Base-by-base conservation (phyloP, 805 yeast species). In the Saturnispora ahearnii region DNA sequence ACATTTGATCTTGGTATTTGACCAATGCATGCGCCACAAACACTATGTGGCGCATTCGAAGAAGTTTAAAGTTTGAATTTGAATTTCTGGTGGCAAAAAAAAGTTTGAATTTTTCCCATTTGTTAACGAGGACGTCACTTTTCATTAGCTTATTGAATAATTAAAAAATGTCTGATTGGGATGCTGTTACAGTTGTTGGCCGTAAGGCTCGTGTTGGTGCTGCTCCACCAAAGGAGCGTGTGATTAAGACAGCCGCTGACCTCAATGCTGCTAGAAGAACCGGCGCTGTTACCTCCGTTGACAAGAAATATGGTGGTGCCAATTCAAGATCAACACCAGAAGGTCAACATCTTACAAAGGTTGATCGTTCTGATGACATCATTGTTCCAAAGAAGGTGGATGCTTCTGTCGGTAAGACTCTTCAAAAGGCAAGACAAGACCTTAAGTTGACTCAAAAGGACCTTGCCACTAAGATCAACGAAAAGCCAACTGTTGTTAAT, bases 361-460 rank as follows among this genome's bases (percentile, higher is more conserved):
- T 93, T 59, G 99, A 93, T 68, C 83, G 96, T 67, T 82, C 88
- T 46, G 95, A 89, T 61, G 97, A 90, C 60, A 89, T 91, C 56
- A 95, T 88, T 49, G 85, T 93, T 18, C 95, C 95, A 51, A 84
- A 90, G 71, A 93, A 90, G 71, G 70, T 93, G 48, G 96, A 88
- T 50, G 72, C 77, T 12, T 70, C 72, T 51, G 98, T 93, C 30
- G 99, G 98, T 57, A 86, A 84, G 65, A 84, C 91, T 49, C 89
- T 93, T 58, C 77, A 81, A 47, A 75, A 81, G 65, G 96, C 85
- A 34, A 82, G 99, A 73, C 82, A 81, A 61, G 96, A 87, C 52
- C 88, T 89, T 76, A 79, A 80, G 62, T 66, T 90, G 65, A 84
- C 97, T 9, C 99, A 93, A 70, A 93, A 93, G 77, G 99, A 93